Evolutionary conservation across 495 filamentous ascomycete genomes (phyloP).

Genomic region (Bacidia gigantensis): DNA sequence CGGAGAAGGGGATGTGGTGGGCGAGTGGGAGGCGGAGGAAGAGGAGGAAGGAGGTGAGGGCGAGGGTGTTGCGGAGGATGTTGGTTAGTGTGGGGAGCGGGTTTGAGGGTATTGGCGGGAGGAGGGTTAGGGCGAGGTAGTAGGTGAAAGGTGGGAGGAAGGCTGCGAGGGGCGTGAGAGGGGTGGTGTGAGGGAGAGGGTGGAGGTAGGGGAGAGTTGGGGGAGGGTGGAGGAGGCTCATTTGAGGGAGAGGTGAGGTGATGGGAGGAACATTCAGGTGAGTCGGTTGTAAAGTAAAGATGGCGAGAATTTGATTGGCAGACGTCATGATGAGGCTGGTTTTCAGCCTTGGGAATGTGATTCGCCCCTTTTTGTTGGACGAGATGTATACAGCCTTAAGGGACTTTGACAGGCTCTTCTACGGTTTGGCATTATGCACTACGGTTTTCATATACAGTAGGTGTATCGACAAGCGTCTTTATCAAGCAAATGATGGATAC

Average conservation of each 20-base stretch:
- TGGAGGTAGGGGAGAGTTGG: slow-evolving; percentile 12
- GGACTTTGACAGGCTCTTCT: too few relatives aligned
- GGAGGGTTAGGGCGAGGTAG: slow-evolving; percentile 17
- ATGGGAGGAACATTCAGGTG: too few relatives aligned
- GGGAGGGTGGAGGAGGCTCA: slow-evolving; percentile 4
- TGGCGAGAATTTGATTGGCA: too few relatives aligned
- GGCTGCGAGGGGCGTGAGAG: slow-evolving; percentile 13
- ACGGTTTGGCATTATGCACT: too few relatives aligned
- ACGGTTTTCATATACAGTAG: too few relatives aligned
- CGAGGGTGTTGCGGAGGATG: slow-evolving; percentile 15
- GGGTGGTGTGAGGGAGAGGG: slow-evolving; percentile 10
- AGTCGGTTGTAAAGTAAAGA: too few relatives aligned
- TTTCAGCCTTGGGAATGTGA: too few relatives aligned
- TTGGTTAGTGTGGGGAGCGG: slow-evolving; percentile 2
- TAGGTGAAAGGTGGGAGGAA: slow-evolving; percentile 16
- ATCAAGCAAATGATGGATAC: too few relatives aligned
- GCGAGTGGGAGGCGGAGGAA: slow-evolving; percentile 17
- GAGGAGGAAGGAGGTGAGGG: slow-evolving; percentile 9
- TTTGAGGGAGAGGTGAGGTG: not conserved
- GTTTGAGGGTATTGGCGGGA: slow-evolving; percentile 14
- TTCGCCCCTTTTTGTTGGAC: too few relatives aligned
- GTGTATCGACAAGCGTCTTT: too few relatives aligned
- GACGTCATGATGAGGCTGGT: too few relatives aligned
- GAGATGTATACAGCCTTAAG: too few relatives aligned
- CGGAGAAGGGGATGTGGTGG: slow-evolving; percentile 17